Evolutionary conservation across 805 yeast genomes (phyloP), one percentile per base, ranked within the genome.

Genomic region (Groenewaldozyma tartarivorans): DNA sequence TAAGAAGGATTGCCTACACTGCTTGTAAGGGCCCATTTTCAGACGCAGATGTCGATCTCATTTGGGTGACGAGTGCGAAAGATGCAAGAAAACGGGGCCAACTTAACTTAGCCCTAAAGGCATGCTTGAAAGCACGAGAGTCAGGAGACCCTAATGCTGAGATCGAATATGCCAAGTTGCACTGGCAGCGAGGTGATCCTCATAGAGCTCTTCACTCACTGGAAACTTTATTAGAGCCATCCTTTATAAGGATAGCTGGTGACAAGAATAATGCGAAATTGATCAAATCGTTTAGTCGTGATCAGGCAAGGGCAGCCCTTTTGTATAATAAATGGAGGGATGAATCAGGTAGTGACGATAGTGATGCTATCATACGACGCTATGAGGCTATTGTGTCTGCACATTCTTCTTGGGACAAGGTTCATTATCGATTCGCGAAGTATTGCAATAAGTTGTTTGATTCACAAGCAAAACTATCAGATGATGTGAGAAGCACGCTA

Each of bases 301-400:
- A 39, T 13, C 33, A 42, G 27, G 68, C 75, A 1, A 52, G 67
- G 37, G 73, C 77, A n/a, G 81, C 83, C 40, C 62, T 88, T 36
- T 79, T 79, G 44, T 84, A 84, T 54, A 84, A 96, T 0, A 75
- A 78, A 47, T 92, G 97, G 97, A 64, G 87, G 15, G 95, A 87
- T 53, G 67, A 68, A 27, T 83, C 96, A 0, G 88, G 86, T 38
- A 88, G 84, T 54, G 80, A 87, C 24, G 78, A 86, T 5, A 77
- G 94, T 5, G 72, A 71, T 13, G 78, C 77, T 27, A 81, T 92
- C 30, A 72, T 81, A 17, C 71, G 70, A 21, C 84, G 84, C 47
- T 92, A 86, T 50, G 63, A 63, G 20, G 65, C 72, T 3, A 79
- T 90, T 0, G 69, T 74, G 15, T 62, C 64, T 27, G 54, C 76